Evolutionary conservation across 2,329 filamentous ascomycete species (phyloP), one percentile per base, ranked within the genome.

Genomic region (Lecanicillium sp.): DNA sequence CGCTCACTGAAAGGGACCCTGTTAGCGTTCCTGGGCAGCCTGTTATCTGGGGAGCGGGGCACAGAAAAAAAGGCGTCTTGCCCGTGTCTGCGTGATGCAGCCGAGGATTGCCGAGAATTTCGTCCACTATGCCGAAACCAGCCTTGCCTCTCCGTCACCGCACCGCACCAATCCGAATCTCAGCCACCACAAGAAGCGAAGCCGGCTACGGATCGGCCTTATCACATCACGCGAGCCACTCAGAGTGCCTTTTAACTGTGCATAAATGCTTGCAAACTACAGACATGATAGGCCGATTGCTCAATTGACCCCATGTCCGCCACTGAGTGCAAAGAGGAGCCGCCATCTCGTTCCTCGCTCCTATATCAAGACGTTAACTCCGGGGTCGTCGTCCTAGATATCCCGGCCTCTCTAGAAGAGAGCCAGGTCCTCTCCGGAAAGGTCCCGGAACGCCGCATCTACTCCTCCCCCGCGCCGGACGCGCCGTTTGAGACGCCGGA

Each of bases 371-470:
- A 43, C 45, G 29, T 33, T 5, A 53, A 59, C 47, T 52, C 59
- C 35, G 65, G 70, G 33, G 58, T 80, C 38, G 64, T 75, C 16
- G 55, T 87, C 18, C 56, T 88, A 37, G 84, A 89, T 51, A 73
- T 87, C 33, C 83, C 84, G 17, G 64, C 67, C 14, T 85, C 84
- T 2, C 73, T 88, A 29, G 78, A 83, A 47, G 67, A 75, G 43
- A 76, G 75, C 14, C 84, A 88, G 58, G 67, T 69, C 25, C 60
- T 62, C 11, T 53, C 60, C 6, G 59, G 57, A 20, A 49, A 63
- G 25, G 43, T 48, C 16, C 55, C 60, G 38, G 43, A 45, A 35
- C 60, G 63, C 36, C 63, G 64, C 40, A 59, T 78, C 33, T 47
- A 70, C 43, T 75, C 73, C 30, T 62, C 55, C 41, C 50, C 51